Evolutionary conservation across 2,329 filamentous ascomycete genomes (phyloP), one percentile per base, ranked within the genome.

Genomic region (Phialemoniopsis sp.): DNA sequence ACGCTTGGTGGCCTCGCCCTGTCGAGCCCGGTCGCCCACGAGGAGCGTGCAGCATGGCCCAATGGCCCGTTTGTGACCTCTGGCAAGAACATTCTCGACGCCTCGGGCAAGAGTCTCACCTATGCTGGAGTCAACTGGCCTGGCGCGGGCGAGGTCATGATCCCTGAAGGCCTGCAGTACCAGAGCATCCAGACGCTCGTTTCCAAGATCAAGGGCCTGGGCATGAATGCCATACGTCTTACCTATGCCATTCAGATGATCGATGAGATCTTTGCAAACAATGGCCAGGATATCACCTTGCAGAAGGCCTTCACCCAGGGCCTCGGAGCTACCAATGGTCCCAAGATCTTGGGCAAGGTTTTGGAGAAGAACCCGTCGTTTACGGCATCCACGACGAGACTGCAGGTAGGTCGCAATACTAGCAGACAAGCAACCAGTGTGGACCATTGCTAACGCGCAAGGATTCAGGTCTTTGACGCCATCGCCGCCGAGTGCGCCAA

Each of bases 161-260:
- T 83, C 1, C 79, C 78, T 0, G 79, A 84, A 46, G 80, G 80
- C 4, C 64, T 83, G 3, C 77, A 81, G 52, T 80, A 80, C 55
- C 70, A 72, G 29, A 81, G 78, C 0, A 66, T 83, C 35, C 60
- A 65, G 29, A 60, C 57, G 8, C 73, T 83, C 29, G 70, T 81
- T 1, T 57, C 67, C 4, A 72, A 72, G 57, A 68, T 82, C 49
- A 80, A 78, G 50, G 69, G 68, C 42, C 52, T 81, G 1, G 78
- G 78, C 13, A 76, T 84, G 65, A 84, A 84, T 49, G 71, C 75
- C 2, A 72, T 83, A 18, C 76, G 80, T 2, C 58, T 84, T 32
- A 82, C 78, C 0, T 85, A 73, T 39, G 78, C 80, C 4, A 83
- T 76, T 41, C 70, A 84, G 52, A 76, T 83, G 73, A 63, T 84